Evolutionary conservation across 345 rosid species (phyloP).

Genomic region (Bruguiera sexangula): DNA sequence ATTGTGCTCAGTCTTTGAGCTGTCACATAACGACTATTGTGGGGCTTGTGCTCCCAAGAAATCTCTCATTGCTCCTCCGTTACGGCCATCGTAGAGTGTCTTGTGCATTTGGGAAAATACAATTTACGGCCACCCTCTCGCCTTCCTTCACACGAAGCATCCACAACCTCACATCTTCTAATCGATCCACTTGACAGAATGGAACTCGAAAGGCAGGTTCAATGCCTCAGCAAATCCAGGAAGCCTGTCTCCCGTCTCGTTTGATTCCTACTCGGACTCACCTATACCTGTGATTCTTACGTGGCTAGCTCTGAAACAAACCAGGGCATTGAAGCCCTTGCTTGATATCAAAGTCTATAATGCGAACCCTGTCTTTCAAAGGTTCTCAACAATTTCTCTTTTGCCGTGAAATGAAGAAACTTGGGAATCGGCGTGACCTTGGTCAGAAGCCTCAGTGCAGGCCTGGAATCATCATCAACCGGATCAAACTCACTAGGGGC

Average conservation of each 20-base stretch:
- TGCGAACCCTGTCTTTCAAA: slow-evolving; percentile 82
- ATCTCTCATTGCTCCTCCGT: slow-evolving; percentile 67
- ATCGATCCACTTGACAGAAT: slow-evolving; percentile 78
- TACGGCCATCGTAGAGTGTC: slow-evolving; percentile 56
- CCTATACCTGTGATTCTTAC: slow-evolving; percentile 87
- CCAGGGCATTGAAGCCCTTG: slow-evolving; percentile 98
- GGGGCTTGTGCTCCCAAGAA: slow-evolving; percentile 89
- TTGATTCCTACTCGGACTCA: slow-evolving; percentile 81
- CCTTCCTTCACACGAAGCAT: slow-evolving; percentile 96
- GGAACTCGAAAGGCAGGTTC: slow-evolving; percentile 86
- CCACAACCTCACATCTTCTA: slow-evolving; percentile 97
- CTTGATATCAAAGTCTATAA: slow-evolving; percentile 93
- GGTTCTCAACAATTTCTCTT: slow-evolving; percentile 82
- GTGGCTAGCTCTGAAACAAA: slow-evolving; percentile 84
- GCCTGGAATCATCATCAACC: slow-evolving; percentile 61
- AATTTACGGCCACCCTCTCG: slow-evolving; percentile 73
- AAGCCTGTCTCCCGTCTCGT: slow-evolving; percentile 89
- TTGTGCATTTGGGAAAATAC: slow-evolving; percentile 78
- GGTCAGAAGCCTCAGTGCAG: slow-evolving; percentile 75
- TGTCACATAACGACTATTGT: slow-evolving; percentile 52
- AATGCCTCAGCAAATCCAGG: slow-evolving; percentile 71
- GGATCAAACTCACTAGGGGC: slow-evolving; percentile 80
- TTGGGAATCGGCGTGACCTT: slow-evolving; percentile 87
- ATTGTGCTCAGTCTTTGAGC: slow-evolving; percentile 77
- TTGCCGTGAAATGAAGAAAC: slow-evolving; percentile 83